phyloP scores from a whole-genome alignment of 495 filamentous ascomycete species.

The Chlorociboria aeruginascens region DNA sequence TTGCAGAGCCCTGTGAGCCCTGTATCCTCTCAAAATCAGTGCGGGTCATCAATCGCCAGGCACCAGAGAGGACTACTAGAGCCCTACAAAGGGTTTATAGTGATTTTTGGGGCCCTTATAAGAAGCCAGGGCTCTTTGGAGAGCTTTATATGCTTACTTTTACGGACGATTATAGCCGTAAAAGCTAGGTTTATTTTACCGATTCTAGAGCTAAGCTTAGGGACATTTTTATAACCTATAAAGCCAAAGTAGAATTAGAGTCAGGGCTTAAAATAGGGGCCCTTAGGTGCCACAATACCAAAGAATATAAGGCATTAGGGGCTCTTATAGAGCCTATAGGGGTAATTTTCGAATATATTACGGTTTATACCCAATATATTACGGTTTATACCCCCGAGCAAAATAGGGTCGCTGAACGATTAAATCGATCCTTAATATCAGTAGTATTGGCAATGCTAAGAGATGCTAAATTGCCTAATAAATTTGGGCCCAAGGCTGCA shows the following conservation, averaged over 20 bases:
- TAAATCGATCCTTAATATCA: background rate
- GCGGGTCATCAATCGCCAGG: background rate
- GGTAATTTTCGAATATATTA: constrained; percentile 5
- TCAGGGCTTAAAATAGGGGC: background rate
- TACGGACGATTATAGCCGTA: background rate
- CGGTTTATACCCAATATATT: constrained; percentile 3
- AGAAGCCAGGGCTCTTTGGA: background rate
- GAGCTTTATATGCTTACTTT: background rate
- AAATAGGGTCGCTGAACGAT: constrained; percentile 1
- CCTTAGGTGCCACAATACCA: constrained; percentile 3
- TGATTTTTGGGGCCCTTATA: background rate
- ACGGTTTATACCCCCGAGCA: constrained; percentile 1
- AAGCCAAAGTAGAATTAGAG: background rate
- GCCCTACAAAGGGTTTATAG: background rate
- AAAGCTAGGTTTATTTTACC: background rate
- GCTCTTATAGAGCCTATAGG: background rate
- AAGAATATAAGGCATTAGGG: constrained; percentile 1
- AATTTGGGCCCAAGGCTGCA: background rate
- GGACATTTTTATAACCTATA: background rate
- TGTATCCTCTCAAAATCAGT: background rate
- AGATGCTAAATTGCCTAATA: background rate
- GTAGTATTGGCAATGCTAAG: constrained; percentile 1
- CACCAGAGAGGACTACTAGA: background rate
- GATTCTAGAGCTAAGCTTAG: background rate
- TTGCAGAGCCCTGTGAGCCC: background rate